phyloP scores from a whole-genome alignment of 2,329 filamentous ascomycete genomes.

The Tolypocladium album region DNA sequence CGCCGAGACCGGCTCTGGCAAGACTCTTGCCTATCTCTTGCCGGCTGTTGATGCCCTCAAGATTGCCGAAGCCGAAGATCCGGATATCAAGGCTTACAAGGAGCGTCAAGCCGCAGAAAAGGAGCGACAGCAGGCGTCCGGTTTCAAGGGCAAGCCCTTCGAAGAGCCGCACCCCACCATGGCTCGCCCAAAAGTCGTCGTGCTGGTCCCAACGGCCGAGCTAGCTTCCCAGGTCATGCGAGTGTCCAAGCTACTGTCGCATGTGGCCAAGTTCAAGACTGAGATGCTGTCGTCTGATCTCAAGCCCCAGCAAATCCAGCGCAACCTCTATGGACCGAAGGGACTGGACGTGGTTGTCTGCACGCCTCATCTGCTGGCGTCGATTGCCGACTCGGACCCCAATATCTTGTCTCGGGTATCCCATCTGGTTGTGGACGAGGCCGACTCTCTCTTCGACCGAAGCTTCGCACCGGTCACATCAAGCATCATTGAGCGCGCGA shows the following conservation, averaged over 20 bases:
- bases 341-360: slow-evolving; percentile 80
- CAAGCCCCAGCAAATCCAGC: slow-evolving; percentile 69
- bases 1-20: slow-evolving; percentile 93
- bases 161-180: slow-evolving; percentile 62
- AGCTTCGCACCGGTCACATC: slow-evolving; percentile 81
- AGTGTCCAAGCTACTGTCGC: slow-evolving; percentile 72
- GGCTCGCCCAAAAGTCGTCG: slow-evolving; percentile 70
- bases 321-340: slow-evolving; percentile 65
- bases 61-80: slow-evolving; percentile 53
- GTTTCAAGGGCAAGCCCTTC: slow-evolving; percentile 50
- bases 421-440: slow-evolving; percentile 87
- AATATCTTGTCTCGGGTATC: slow-evolving; percentile 86
- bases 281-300: slow-evolving; percentile 72
- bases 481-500: slow-evolving; percentile 68
- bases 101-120: slow-evolving; percentile 44
- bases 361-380: slow-evolving; percentile 81
- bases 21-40: slow-evolving; percentile 86
- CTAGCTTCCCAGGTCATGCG: slow-evolving; percentile 78
- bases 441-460: slow-evolving; percentile 88
- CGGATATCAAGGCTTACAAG: slow-evolving; percentile 45
- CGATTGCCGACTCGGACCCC: slow-evolving; percentile 80
- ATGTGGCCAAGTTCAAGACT: slow-evolving; percentile 78
- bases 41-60: slow-evolving; percentile 83
- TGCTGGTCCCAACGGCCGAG: slow-evolving; percentile 87
- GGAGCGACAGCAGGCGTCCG: slow-evolving; percentile 40